Conservation (phyloP, 257 asterid genomes). For the Anisodus acutangulus region DNA sequence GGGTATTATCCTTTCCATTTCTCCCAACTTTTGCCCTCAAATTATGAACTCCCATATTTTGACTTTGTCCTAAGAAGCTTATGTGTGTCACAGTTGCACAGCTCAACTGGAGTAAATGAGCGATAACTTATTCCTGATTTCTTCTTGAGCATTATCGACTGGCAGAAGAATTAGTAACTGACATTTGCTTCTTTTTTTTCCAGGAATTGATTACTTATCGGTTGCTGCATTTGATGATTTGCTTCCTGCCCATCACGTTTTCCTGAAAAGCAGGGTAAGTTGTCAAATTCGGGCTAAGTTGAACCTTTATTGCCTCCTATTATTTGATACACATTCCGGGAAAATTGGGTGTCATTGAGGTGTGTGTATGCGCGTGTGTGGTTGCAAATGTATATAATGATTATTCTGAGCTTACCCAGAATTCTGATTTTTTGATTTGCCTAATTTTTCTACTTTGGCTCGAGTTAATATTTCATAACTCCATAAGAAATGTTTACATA, state of each 20-base stretch:
- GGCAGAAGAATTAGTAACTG: neutral
- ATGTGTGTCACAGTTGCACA: neutral
- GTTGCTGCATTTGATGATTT: constrained; percentile 87
- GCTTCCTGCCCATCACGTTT: constrained; percentile 82
- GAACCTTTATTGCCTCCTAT: neutral
- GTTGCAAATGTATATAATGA: constrained; percentile 9
- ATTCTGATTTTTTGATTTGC: neutral
- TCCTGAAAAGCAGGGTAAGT: constrained; percentile 77
- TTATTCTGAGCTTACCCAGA: neutral
- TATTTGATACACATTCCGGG: neutral
- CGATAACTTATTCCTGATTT: neutral
- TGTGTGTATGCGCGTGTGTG: neutral
- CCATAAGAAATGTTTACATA: neutral
- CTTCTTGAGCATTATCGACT: neutral
- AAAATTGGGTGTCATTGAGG: neutral
- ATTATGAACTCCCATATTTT: neutral
- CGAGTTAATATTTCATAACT: neutral
- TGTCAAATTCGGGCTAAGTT: constrained; percentile 25
- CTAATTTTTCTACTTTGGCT: neutral
- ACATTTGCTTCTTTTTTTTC: constrained; percentile 31
- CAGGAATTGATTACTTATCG: constrained; percentile 92
- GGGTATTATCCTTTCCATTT: neutral
- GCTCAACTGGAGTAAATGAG: neutral
- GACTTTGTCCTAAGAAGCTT: neutral
- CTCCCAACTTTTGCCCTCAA: constrained; percentile 5